Conservation (phyloP, 1,284 basidiomycete species). For the Microbotryum lychnidis-dioicae region DNA sequence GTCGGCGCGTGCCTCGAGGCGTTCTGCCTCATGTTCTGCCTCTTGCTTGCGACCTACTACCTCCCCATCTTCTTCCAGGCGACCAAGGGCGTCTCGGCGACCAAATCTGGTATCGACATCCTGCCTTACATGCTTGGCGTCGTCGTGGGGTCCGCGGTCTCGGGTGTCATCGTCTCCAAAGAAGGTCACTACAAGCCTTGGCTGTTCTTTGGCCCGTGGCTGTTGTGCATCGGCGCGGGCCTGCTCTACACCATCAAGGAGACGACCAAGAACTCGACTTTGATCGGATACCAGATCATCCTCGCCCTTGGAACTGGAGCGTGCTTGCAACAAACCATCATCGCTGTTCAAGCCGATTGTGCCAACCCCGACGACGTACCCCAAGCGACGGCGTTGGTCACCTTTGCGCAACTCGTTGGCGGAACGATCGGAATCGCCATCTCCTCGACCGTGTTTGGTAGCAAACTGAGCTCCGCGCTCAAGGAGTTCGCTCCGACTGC, state of each 20-base stretch:
- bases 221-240: slow-evolving; percentile 44
- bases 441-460: slow-evolving; percentile 42
- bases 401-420: slow-evolving; percentile 37
- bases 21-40: slow-evolving; percentile 43
- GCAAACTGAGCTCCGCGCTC: slow-evolving; percentile 34
- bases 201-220: slow-evolving; percentile 34
- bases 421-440: slow-evolving; percentile 40
- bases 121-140: slow-evolving; percentile 43
- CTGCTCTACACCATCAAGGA: slow-evolving; percentile 45
- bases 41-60: slow-evolving; percentile 40
- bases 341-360: slow-evolving; percentile 46
- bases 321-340: slow-evolving; percentile 41
- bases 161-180: slow-evolving; percentile 40
- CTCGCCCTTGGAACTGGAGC: slow-evolving; percentile 36
- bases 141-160: slow-evolving; percentile 41
- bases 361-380: slow-evolving; percentile 32
- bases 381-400: slow-evolving; percentile 16
- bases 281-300: slow-evolving; percentile 46
- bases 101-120: slow-evolving; percentile 45
- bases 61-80: slow-evolving; percentile 43
- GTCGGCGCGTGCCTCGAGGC: slow-evolving; percentile 38
- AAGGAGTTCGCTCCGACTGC: slow-evolving; percentile 32
- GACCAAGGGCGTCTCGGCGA: slow-evolving; percentile 36
- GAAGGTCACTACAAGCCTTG: slow-evolving; percentile 43
- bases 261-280: slow-evolving; percentile 36